Base-by-base conservation (phyloP, 2,329 filamentous ascomycete genomes). In the Alternaria panax region DNA sequence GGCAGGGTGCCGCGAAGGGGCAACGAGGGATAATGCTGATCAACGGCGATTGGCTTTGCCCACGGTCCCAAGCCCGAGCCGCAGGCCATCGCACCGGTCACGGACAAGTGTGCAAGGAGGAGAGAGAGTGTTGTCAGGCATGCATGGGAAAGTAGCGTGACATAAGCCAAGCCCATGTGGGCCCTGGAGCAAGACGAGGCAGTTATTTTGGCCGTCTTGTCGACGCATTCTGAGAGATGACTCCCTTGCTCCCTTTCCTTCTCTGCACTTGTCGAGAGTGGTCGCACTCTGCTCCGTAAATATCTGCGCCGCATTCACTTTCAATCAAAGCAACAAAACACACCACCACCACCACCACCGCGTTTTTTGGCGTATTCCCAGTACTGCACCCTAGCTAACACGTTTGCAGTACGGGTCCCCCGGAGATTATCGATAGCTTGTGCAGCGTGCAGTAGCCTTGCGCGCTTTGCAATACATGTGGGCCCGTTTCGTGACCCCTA, bases 21-120 rank as follows among this genome's bases (percentile, higher is more conserved):
- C 48, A 75, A 63, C 66, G 72, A 76, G 74, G 64, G 68, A 67
- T 67, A 56, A 12, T 41, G 40, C 28, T 40, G 36, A 22, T 40
- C 4, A 57, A 66, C 65, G 54, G 62, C 64, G 63, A 71, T 67
- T 68, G 58, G 54, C 56, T 47, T 54, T 53, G 27, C n/a, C n/a
- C 41, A 60, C 53, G 57, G 58, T 24, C 32, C 25, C 25, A 59
- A 43, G 52, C 62, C 59, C 60, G 68, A 63, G 56, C 59, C 36
- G 63, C 60, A 69, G n/a, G n/a, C n/a, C n/a, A n/a, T n/a, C n/a
- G n/a, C n/a, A n/a, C 69, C 70, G 71, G 65, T 53, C 40, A 43
- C 18, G n/a, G 42, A 41, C n/a, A 22, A 25, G 24, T 25, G 16
- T 41, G 43, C 27, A 14, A 36, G 16, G 32, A 27, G 25, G 25